Conservation (phyloP, 2,329 filamentous ascomycete species). For the Seiridium cupressi region DNA sequence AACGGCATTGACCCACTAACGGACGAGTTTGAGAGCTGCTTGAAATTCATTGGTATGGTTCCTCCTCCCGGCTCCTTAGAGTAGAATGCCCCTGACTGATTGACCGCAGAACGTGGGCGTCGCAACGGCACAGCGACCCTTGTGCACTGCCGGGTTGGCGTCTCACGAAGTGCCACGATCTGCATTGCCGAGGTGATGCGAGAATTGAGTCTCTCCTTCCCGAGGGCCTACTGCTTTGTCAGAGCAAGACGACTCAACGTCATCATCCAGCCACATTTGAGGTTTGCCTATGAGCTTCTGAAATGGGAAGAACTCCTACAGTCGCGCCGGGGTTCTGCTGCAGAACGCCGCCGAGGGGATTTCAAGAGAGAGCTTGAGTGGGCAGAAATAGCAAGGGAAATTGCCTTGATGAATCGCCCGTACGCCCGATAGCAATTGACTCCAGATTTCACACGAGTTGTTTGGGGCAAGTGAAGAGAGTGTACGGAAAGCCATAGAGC, state of each 20-base stretch:
- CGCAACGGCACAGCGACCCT: slow-evolving; percentile 77
- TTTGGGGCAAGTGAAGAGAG: too few species aligned
- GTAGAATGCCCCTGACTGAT: background rate
- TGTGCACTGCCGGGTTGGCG: slow-evolving; percentile 94
- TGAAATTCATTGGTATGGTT: slow-evolving; percentile 85
- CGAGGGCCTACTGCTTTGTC: slow-evolving; percentile 93
- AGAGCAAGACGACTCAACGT: slow-evolving; percentile 90
- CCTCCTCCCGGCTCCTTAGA: background rate
- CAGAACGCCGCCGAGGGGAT: slow-evolving; percentile 26
- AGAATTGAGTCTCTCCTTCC: slow-evolving; percentile 75
- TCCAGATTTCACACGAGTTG: background rate
- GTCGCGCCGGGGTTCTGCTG: slow-evolving; percentile 45
- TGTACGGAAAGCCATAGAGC: background rate
- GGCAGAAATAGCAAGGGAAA: slow-evolving; percentile 82
- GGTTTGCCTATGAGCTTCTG: slow-evolving; percentile 91
- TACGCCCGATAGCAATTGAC: slow-evolving; percentile 63
- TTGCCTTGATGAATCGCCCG: slow-evolving; percentile 93
- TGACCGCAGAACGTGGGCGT: slow-evolving; percentile 70
- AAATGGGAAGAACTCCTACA: slow-evolving; percentile 89
- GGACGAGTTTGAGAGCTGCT: slow-evolving; percentile 78
- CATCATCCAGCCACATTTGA: slow-evolving; percentile 94
- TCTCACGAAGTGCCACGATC: slow-evolving; percentile 93
- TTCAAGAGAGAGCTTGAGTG: slow-evolving; percentile 84
- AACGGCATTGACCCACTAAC: slow-evolving; percentile 94
- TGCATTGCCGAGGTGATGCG: slow-evolving; percentile 99